These are phyloP conservation scores for Zalaria sp. DNA, from an alignment of 2,329 filamentous ascomycete species.

Conservation along the genomic window DNA sequence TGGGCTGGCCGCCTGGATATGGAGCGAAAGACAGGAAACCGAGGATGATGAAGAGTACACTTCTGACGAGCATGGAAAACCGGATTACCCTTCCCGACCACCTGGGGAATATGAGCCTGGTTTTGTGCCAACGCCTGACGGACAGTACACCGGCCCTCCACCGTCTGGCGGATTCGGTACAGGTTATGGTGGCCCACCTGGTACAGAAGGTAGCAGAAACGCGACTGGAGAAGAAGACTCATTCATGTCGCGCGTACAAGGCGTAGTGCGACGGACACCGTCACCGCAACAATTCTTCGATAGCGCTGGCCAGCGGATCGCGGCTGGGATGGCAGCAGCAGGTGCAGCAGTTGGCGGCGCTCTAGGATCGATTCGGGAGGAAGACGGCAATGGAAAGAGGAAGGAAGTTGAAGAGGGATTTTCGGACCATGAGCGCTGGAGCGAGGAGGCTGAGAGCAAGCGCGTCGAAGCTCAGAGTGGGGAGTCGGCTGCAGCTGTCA, in stretches of 20 bases:
- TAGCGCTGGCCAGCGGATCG: conserved; percentile 66
- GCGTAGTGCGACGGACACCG: conserved; percentile 65
- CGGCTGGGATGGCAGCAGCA: conserved; percentile 59
- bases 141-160: neutral
- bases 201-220: neutral
- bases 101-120: neutral
- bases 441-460: conserved; percentile 69
- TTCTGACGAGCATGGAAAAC: conserved; percentile 4
- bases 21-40: conserved; percentile 71
- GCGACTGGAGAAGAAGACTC: conserved; percentile 31
- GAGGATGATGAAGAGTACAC: conserved; percentile 43
- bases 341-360: conserved; percentile 72
- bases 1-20: conserved; percentile 80
- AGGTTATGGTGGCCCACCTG: too few relatives aligned
- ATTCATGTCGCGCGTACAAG: conserved; percentile 66
- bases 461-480: conserved; percentile 24
- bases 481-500: conserved; percentile 19
- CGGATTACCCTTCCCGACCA: conserved; percentile 4
- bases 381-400: conserved; percentile 1
- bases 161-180: too few relatives aligned
- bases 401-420: conserved; percentile 18
- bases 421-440: conserved; percentile 76
- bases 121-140: neutral
- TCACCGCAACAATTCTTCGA: conserved; percentile 84
- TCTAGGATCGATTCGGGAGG: conserved; percentile 57